Base-by-base conservation (phyloP, 179 eudicot species). In the Gypsophila paniculata region DNA sequence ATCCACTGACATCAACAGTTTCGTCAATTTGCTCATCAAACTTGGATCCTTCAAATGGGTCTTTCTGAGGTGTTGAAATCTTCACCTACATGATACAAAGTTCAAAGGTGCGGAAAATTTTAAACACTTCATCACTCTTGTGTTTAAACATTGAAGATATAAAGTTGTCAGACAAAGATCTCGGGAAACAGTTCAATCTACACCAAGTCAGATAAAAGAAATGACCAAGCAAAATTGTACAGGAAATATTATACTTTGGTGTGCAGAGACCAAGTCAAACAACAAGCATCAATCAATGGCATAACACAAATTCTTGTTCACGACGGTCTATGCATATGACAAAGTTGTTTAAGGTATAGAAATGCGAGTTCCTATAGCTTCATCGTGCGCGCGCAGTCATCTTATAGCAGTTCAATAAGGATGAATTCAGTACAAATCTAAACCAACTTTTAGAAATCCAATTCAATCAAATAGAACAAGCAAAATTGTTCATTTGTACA, bases 1-100 rank as follows among this genome's bases (percentile, higher is more conserved):
- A 75, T 5, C 91, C 89, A 81, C 77, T 84, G 8, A 65, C 71
- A 42, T 83, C 72, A 63, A 74, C 73, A 14, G 78, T 65, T 32
- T 63, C 86, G 23, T 67, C 69, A 72, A 72, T 79, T 36, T 79
- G 73, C 57, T 88, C 86, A 34, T 80, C 79, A 58, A 72, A 75
- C 61, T 82, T 86, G 61, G 65, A 72, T 12, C 73, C 77, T 62
- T 82, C 85, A 75, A 74, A 80, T 65, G 65, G 80, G 48, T 34
- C 74, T 22, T 73, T 61, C 57, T 78, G 60, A 23, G 58, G 46
- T 76, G 70, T 76, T 15, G 81, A 72, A 69, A 63, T 70, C 68
- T 80, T 81, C 68, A 80, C 72, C 90, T 82, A 69, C 44, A 61
- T 59, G 36, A 44, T 12, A 44, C 29, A 70, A 25, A 53, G 6